Evolutionary conservation across 1,284 basidiomycete genomes (phyloP), one percentile per base, ranked within the genome.

Genomic region (Singerocomus inundabilis): DNA sequence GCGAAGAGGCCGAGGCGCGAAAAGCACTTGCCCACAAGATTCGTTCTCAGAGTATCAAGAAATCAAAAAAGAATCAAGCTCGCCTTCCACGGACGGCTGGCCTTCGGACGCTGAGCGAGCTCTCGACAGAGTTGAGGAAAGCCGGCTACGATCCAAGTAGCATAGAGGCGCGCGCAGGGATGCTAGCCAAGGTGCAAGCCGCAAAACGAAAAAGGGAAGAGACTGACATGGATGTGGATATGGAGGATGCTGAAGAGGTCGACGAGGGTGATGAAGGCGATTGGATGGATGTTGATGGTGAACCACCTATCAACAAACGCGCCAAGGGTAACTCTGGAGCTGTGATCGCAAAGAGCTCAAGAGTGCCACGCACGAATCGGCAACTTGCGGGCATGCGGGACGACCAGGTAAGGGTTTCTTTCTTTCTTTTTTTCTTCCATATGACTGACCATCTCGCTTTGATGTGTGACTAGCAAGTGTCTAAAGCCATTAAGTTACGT

Each of bases 101-200:
- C 50, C 78, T 91, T 54, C 85, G 93, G 48, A 93, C 92, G n/a
- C 74, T 99, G 32, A 80, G 82, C 44, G 92, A 98, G 67, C 84
- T 99, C 66, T 85, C 90, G 34, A 72, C 79, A 11, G 85, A 84
- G 62, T 75, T 99, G 70, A 91, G 88, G 31, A 84, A 85, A 61
- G 89, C 91, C 10, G 96, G 97, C 0, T 81, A 93, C 57, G 92
- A 99, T 68, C 91, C 96, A 6, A 87, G 85, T 57, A 81, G 82
- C 48, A 86, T 99, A 61, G 83, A 94, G 67, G 91, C 90, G 58
- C 85, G 96, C 30, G 97, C 95, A 1, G 81, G 82, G 63, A 78
- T 88, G 62, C 72, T 98, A 43, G 89, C 91, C 28, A 93, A 93
- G 71, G 73, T 84, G 18, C 81, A 84, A 46, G 86, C 85, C 30